phyloP scores from a whole-genome alignment of 371 early-diverging fungal species.

The Apophysomyces trapeziformis region DNA sequence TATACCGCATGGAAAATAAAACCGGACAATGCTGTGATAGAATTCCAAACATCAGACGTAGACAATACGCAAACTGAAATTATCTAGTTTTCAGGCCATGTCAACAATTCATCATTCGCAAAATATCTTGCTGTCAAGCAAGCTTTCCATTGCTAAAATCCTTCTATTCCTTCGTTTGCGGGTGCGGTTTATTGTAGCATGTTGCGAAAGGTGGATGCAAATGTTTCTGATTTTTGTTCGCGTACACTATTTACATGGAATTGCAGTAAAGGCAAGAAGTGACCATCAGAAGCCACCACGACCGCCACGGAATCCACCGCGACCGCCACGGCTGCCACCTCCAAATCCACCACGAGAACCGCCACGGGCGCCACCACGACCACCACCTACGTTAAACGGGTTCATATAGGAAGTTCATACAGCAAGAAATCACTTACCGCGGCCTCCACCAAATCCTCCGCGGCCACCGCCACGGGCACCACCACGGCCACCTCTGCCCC shows the following conservation, averaged over 20 bases:
- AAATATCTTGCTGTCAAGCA: no score
- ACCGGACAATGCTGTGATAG: no score
- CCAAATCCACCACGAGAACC: constrained; percentile 20
- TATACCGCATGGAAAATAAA: no score
- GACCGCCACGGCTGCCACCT: constrained; percentile 24
- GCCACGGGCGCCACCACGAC: constrained; percentile 25
- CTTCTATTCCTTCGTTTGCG: no score
- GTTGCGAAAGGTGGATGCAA: no score
- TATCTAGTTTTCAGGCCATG: no score
- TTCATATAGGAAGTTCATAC: no score
- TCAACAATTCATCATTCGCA: no score
- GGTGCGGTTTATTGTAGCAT: no score
- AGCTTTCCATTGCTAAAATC: no score
- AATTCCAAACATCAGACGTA: no score
- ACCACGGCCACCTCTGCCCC: constrained; percentile 38
- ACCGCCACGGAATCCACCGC: constrained; percentile 41
- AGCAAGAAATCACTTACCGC: constrained; percentile 24
- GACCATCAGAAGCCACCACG: constrained; percentile 24
- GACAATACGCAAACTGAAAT: no score
- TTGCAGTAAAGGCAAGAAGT: constrained; percentile 8
- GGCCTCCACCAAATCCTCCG: constrained; percentile 44
- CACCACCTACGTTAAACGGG: constrained; percentile 21
- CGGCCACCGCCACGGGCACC: constrained; percentile 39
- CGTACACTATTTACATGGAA: constrained; percentile 8
- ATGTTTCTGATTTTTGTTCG: not conserved